A percentile compares a stretch with the other conserved stretches of the same genome.
Evolutionary conservation across 805 yeast genomes (phyloP).

Genomic region (Candida berthetii): DNA sequence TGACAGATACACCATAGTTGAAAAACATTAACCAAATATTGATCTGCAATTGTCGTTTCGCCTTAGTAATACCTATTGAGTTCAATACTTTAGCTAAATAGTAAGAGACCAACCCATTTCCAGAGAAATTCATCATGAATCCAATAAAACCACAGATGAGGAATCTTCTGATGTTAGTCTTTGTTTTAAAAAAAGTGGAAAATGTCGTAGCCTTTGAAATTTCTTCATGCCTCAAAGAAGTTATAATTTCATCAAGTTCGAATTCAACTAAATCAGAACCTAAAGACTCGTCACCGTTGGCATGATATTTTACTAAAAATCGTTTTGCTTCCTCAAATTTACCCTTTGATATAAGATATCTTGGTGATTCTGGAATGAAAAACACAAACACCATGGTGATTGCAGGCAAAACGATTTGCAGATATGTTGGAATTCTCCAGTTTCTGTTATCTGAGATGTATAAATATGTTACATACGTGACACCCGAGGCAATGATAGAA

Average conservation of each 20-base stretch:
- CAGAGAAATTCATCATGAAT: conserved; percentile 34
- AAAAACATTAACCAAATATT: conserved; percentile 39
- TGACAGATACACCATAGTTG: conserved; percentile 23
- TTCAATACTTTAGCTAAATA: conserved; percentile 38
- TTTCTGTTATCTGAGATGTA: conserved; percentile 21
- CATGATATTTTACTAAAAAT: conserved; percentile 31
- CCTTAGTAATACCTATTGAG: conserved; percentile 41
- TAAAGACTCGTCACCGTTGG: conserved; percentile 20
- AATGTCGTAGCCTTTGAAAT: conserved; percentile 20
- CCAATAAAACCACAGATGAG: conserved; percentile 24
- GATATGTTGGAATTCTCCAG: conserved; percentile 46
- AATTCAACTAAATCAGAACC: conserved; percentile 20
- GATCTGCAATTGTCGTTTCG: conserved; percentile 32
- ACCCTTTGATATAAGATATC: conserved; percentile 32
- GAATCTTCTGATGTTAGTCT: conserved; percentile 31
- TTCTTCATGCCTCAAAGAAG: conserved; percentile 31
- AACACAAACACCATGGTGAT: conserved; percentile 15
- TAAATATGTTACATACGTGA: conserved; percentile 34
- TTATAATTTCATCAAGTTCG: conserved; percentile 29
- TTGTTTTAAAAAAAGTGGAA: conserved; percentile 25
- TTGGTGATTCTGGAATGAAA: conserved; percentile 38
- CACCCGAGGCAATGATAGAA: conserved; percentile 41
- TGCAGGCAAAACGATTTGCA: conserved; percentile 33
- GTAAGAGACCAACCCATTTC: conserved; percentile 41
- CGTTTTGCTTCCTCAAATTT: conserved; percentile 32